Evolutionary conservation across 352 stramenopile genomes (phyloP).

Genomic region (Globisporangium megalacanthum): DNA sequence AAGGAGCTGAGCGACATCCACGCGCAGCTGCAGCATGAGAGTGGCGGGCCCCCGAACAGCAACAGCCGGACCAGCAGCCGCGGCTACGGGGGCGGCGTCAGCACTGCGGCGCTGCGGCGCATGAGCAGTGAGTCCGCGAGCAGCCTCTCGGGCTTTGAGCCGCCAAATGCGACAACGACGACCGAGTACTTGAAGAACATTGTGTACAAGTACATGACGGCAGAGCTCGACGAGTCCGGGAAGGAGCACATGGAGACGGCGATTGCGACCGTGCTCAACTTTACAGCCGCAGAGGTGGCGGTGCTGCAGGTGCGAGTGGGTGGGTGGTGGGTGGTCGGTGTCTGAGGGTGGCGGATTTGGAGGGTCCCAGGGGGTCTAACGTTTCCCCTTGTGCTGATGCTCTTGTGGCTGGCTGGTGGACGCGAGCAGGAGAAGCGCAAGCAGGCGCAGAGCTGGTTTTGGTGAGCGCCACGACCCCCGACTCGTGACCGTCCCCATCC

Average conservation of each 20-base stretch:
- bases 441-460: slow-evolving; percentile 17
- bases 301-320: slow-evolving; percentile 35
- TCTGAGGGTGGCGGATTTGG: not conserved
- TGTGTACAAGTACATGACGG: slow-evolving; percentile 89
- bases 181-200: slow-evolving; percentile 91
- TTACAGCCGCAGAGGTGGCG: slow-evolving; percentile 58
- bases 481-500: no score
- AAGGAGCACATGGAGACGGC: slow-evolving; percentile 89
- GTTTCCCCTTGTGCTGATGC: not conserved
- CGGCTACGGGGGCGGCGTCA: slow-evolving; percentile 15
- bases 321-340: not conserved
- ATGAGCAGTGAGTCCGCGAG: slow-evolving; percentile 80
- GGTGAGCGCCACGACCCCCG: slow-evolving; percentile 2
- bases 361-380: no score
- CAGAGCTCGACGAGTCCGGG: slow-evolving; percentile 64
- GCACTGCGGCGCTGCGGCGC: slow-evolving; percentile 35
- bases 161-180: slow-evolving; percentile 71
- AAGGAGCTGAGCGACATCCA: slow-evolving; percentile 71
- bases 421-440: slow-evolving; percentile 15
- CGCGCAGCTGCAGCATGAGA: slow-evolving; percentile 46
- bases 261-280: slow-evolving; percentile 85
- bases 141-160: slow-evolving; percentile 75
- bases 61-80: slow-evolving; percentile 43
- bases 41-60: slow-evolving; percentile 11
- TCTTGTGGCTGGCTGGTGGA: not conserved